Base-by-base conservation (phyloP, 345 rosid species). In the Gossypioides kirkii region DNA sequence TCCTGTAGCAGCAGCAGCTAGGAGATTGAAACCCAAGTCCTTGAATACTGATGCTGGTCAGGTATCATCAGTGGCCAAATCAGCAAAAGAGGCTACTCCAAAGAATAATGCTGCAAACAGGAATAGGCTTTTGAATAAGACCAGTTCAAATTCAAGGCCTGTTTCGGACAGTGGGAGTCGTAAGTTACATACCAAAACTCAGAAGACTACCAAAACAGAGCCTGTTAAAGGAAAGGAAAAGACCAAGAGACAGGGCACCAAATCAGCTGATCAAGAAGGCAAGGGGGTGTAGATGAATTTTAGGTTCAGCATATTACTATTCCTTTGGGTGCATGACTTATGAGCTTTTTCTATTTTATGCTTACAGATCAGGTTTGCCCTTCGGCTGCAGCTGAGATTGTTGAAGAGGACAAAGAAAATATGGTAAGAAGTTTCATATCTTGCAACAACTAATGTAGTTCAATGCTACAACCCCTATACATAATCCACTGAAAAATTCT, bases 381-480 rank as follows among this genome's bases (percentile, higher is more conserved):
- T 70, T 41, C 82, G 61, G 74, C 73, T 63, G 77, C 77, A 64
- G 73, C 32, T 43, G 73, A 70, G 50, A 38, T 69, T 14, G 70
- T 77, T 43, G 84, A 80, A 75, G 97, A 86, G 83, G 84, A 94
- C 84, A 94, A 94, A 80, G 98, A 94, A 82, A 94, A 92, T 71
- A 60, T 81, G 94, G 94, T 91, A 84, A 80, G 23, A 77, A 50
- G 25, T 43, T 32, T 55, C 46, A 11, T 6, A 9, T 45, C 18
- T 42, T 18, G 16, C 28, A 62, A n/a, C 0, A 0, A 41, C 17
- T 16, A 8, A 25, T 17, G 38, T 32, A 32, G 38, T 5, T 32
- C 38, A 32, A 32, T 32, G 38, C 38, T 5, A 5, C 7, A 32
- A 32, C 38, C 5, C 38, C 7, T 46, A 56, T 42, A n/a, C 1